Percentiles rank a stretch among this genome's conserved stretches.
phyloP scores from a whole-genome alignment of 2,329 filamentous ascomycete species.

The Aureobasidium mangrovei region DNA sequence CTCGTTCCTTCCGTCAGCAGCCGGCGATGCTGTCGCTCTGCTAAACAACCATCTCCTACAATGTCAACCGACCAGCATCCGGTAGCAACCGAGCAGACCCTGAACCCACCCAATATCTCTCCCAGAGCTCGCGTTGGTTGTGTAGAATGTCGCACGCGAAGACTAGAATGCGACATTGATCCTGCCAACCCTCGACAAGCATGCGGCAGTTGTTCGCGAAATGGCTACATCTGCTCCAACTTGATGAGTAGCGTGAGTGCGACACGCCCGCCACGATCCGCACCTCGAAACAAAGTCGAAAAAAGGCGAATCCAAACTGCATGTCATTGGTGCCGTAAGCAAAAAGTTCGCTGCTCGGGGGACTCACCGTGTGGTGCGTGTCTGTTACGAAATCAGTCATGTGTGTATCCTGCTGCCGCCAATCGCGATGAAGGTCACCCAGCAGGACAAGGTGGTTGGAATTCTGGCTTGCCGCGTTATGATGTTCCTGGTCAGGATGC shows the following conservation, averaged over 20 bases:
- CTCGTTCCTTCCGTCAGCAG: background rate
- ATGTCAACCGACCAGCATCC: slow-evolving; percentile 8
- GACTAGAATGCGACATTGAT: slow-evolving; percentile 5
- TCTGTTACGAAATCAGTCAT: background rate
- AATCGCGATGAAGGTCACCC: background rate
- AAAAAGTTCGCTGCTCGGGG: slow-evolving; percentile 7
- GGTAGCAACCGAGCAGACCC: slow-evolving; percentile 2
- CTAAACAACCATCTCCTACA: slow-evolving; percentile 11
- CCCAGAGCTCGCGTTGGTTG: background rate
- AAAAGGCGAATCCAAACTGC: background rate
- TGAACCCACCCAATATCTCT: background rate
- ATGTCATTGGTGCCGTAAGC: slow-evolving; percentile 7
- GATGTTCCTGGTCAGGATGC: background rate
- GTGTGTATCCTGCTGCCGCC: background rate
- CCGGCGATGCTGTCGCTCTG: background rate
- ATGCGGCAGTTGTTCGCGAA: slow-evolving; percentile 4
- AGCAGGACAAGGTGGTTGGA: background rate
- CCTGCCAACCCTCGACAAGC: background rate
- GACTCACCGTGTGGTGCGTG: background rate
- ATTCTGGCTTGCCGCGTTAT: background rate
- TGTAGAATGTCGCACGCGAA: slow-evolving; percentile 8
- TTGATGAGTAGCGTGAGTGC: background rate
- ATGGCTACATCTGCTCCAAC: slow-evolving; percentile 8
- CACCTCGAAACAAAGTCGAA: background rate
- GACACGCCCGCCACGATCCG: background rate